Conservation (phyloP, 805 yeast species). For the Saccharomycopsis sp. region DNA sequence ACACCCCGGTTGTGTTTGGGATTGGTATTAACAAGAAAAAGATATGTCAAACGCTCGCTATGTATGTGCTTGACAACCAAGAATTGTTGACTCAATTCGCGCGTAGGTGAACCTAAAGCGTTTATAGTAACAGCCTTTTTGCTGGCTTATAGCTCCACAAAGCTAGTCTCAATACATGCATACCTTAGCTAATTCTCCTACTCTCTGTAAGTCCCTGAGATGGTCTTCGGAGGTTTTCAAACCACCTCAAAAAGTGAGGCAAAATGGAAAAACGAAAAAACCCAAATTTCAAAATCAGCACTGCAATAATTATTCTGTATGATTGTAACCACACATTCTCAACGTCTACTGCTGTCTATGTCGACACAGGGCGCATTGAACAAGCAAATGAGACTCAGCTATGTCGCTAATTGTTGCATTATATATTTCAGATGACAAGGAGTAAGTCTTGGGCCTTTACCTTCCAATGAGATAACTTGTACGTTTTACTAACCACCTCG, state of each 20-base stretch:
- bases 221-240: too few species aligned
- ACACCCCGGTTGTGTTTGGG: not conserved
- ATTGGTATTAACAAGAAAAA: slow-evolving; percentile 5
- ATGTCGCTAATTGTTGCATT: slow-evolving; percentile 34
- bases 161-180: too few species aligned
- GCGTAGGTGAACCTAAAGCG: not conserved
- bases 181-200: too few species aligned
- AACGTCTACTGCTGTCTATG: not conserved
- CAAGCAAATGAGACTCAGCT: not conserved
- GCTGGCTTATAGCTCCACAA: too few species aligned
- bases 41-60: slow-evolving; percentile 4
- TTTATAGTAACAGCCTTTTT: too few species aligned
- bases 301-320: too few species aligned
- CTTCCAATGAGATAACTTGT: not conserved
- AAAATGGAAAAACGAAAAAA: not conserved
- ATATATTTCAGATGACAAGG: slow-evolving; percentile 35
- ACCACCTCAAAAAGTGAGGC: too few species aligned
- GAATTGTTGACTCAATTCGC: not conserved
- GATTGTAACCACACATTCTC: too few species aligned
- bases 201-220: too few species aligned
- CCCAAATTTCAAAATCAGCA: too few species aligned
- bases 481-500: not conserved
- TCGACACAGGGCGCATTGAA: not conserved
- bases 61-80: slow-evolving; percentile 1
- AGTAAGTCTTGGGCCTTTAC: slow-evolving; percentile 25